Base-by-base conservation (phyloP, 2,329 filamentous ascomycete genomes). In the Trichoderma brevicompactum region DNA sequence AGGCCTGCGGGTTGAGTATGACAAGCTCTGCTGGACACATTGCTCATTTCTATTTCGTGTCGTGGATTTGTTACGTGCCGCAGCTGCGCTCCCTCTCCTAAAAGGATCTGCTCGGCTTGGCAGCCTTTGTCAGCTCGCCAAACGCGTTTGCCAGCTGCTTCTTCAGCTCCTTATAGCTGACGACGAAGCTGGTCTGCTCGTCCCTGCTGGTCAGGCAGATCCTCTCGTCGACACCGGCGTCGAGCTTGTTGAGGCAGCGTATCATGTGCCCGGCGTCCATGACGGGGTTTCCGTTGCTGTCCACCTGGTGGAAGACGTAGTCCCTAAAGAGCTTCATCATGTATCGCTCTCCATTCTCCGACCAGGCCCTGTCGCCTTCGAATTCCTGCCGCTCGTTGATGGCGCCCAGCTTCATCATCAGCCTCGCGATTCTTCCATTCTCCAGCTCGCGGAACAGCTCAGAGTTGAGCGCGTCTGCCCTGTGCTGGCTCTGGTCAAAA, bases 291-390 rank as follows among this genome's bases (percentile, higher is more conserved):
- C 92, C 93, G 65, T 92, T 88, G 36, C 87, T 85, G 75, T 98
- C 93, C 12, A 97, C 93, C 73, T 96, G 94, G 76, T 99, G 95
- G 79, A 98, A 99, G 46, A 97, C 92, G 72, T 96, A 98, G 78
- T 99, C 95, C 56, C 95, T 87, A 82, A 98, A 98, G 8, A 99
- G 85, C 79, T 97, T 97, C 69, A 99, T 83, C 74, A 92, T 91
- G 76, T 97, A 98, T 34, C 94, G 87, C 72, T 97, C 92, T 32
- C 94, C 94, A 54, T 91, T 95, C 76, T 98, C 94, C 5, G 92
- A 92, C 94, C 95, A 99, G 55, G 86, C 83, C 0, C 84, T 81
- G 67, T 94, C 90, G 46, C 88, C 87, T 61, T 92, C 91, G 68
- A 91, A 90, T 73, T 98, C 94, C 1, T 90, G 92, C 10, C 95